Conservation (phyloP, 441 rosid genomes). For the Adansonia rubrostipa region DNA sequence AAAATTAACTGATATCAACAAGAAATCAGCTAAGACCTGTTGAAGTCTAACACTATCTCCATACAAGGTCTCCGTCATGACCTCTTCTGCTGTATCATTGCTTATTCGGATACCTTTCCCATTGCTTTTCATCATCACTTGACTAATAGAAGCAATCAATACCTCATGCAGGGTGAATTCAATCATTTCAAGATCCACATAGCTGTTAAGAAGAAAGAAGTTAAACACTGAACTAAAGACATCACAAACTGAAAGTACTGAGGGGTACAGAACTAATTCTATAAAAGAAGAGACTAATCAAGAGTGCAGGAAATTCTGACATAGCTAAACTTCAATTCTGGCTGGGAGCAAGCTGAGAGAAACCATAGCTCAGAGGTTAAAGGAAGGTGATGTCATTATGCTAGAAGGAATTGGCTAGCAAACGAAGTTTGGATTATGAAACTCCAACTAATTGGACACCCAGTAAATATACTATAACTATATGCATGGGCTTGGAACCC, state of each 20-base stretch:
- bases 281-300: not conserved
- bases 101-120: conserved; percentile 64
- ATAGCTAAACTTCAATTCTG: conserved; percentile 8
- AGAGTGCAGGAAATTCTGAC: not conserved
- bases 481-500: not conserved
- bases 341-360: not conserved
- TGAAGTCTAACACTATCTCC: conserved; percentile 91
- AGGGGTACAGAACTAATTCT: not conserved
- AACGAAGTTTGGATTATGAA: not conserved
- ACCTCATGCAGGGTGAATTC: conserved; percentile 71
- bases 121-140: conserved; percentile 72
- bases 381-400: not conserved
- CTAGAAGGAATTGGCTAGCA: not conserved
- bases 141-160: conserved; percentile 73
- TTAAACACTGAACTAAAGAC: not conserved
- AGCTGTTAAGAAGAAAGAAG: conserved; percentile 43
- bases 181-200: conserved; percentile 75
- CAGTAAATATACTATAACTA: not conserved
- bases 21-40: conserved; percentile 83
- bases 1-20: conserved; percentile 59
- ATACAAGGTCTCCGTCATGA: conserved; percentile 63
- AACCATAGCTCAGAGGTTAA: not conserved
- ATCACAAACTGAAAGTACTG: not conserved
- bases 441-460: not conserved
- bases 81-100: conserved; percentile 63